These are phyloP conservation scores for Botryotinia calthae DNA, from an alignment of 2,329 filamentous ascomycete genomes.

Conservation along the genomic window DNA sequence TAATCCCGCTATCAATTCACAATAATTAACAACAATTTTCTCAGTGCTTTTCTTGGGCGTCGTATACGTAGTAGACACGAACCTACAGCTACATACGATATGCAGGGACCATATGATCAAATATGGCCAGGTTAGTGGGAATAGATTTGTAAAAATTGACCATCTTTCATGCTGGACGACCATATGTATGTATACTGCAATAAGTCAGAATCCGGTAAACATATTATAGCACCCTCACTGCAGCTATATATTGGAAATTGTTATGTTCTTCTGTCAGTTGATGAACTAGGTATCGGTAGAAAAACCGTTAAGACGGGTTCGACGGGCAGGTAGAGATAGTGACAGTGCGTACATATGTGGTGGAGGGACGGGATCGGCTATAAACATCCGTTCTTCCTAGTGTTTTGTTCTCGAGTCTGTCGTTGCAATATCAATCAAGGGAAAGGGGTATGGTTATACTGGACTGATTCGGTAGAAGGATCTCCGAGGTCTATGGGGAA, in stretches of 20 bases:
- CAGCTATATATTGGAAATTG: not conserved
- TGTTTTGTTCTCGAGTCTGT: not conserved
- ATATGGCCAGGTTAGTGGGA: not conserved
- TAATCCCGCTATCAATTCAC: not conserved
- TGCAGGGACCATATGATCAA: constrained; percentile 17
- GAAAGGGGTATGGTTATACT: not conserved
- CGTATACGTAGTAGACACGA: not conserved
- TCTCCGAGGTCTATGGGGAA: not conserved
- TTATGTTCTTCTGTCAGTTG: not conserved
- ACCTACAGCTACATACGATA: not conserved
- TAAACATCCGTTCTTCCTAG: not conserved
- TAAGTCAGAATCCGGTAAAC: not conserved
- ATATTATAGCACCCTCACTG: not conserved
- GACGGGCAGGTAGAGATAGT: not conserved
- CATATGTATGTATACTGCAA: not conserved
- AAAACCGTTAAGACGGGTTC: not conserved
- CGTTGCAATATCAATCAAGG: not conserved
- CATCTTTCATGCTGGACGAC: not conserved
- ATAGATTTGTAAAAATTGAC: not conserved
- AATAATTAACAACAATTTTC: not conserved
- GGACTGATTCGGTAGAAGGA: not conserved
- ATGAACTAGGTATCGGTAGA: not conserved
- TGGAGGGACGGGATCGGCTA: not conserved
- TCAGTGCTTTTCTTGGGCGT: not conserved
- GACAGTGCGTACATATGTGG: not conserved